phyloP scores from a whole-genome alignment of 148 eudicot species.

The Spergularia marina region DNA sequence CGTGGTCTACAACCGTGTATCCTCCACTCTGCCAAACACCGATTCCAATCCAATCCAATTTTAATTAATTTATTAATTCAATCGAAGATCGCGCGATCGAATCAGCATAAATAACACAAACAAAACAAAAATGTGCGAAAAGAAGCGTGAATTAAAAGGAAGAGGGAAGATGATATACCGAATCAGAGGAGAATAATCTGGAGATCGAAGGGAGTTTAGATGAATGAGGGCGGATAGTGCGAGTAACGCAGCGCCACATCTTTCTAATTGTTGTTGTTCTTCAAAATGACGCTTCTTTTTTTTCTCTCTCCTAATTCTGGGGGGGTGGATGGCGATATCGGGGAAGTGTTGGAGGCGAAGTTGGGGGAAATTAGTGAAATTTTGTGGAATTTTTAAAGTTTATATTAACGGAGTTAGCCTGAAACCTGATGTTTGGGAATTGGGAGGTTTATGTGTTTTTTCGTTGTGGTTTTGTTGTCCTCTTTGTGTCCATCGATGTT shows the following conservation, averaged over 20 bases:
- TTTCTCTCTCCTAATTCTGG: constrained; percentile 1
- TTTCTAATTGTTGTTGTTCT: neutral
- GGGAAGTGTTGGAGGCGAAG: constrained; percentile 3
- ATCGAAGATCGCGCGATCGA: constrained; percentile 14
- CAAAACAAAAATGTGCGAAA: neutral
- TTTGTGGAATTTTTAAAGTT: neutral
- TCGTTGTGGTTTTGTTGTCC: neutral
- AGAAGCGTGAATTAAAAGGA: too few species aligned
- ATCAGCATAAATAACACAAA: neutral
- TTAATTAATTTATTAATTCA: neutral
- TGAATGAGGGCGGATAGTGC: constrained; percentile 45
- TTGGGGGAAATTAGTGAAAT: constrained; percentile 2
- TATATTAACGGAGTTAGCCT: neutral
- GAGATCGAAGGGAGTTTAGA: constrained; percentile 34
- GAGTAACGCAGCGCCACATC: constrained; percentile 90
- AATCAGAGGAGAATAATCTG: constrained; percentile 63
- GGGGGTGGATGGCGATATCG: neutral
- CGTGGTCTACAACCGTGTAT: constrained; percentile 89
- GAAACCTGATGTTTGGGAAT: neutral
- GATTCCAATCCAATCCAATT: neutral
- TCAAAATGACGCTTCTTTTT: neutral
- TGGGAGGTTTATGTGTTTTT: neutral
- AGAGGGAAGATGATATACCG: constrained; percentile 33
- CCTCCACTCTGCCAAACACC: constrained; percentile 30
- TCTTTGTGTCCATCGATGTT: neutral